Evolutionary conservation across 176 grass and related monocot species (phyloP), one percentile per base, ranked within the genome.

Genomic region (Elymus sibiricus): DNA sequence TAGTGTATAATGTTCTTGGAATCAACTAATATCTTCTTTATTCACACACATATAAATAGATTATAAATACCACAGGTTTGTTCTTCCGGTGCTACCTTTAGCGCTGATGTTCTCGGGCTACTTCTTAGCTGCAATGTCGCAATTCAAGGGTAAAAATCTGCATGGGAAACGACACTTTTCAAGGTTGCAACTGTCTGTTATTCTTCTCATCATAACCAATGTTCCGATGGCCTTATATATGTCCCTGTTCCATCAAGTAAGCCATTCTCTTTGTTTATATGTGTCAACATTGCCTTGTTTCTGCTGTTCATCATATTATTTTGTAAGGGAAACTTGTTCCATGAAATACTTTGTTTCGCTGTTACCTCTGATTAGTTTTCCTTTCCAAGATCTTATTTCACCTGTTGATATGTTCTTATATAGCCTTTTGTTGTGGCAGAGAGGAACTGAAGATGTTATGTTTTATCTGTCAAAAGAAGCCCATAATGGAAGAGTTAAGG

Each of bases 361-460:
- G 19, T 82, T 39, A 34, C 49, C 42, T 79, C 64, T 35, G 35
- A 66, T 82, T 89, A 56, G 25, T 22, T 38, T n/a, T 79, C n/a
- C 65, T 32, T 90, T 70, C 11, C 28, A 63, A 47, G 13, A 11
- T 65, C 0, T 44, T 44, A 2, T 75, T 51, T 51, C 8, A 51
- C 44, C 15, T 81, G 46, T 37, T 47, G 71, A 19, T 49, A 11
- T 67, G 83, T 85, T 85, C 64, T 82, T 85, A 91, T 44, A 22
- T 64, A 31, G 60, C 62, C 29, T 86, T 78, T 81, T 32, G 5
- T 68, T 82, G n/a, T 86, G 67, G 7, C 87, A 98, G 93, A 92
- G 95, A 89, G 95, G 95, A 89, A 94, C 91, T 8, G 95, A 98
- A 91, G 95, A 98, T 71, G 93, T 89, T 78, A 92, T 92, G 93